Percentiles rank a stretch among this genome's conserved stretches.
Conservation (phyloP, 495 filamentous ascomycete species). For the Hypoxylon lienhwacheense region DNA sequence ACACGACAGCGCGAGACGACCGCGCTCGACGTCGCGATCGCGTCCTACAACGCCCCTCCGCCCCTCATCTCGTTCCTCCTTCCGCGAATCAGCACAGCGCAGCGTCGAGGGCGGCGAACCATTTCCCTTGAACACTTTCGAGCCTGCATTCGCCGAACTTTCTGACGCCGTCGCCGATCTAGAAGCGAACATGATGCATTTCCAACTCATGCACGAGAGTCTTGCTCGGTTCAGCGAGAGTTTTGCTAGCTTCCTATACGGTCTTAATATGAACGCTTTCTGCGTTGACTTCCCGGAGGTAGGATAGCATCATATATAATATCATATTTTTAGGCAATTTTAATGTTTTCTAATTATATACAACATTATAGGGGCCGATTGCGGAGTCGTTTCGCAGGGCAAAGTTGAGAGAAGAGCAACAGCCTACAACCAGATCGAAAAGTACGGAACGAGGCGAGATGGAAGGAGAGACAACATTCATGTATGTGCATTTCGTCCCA, state of each 20-base stretch:
- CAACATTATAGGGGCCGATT: conserved; percentile 46
- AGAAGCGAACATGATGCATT: conserved; percentile 95
- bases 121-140: conserved; percentile 78
- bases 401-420: conserved; percentile 52
- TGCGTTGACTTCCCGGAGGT: conserved; percentile 98
- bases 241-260: conserved; percentile 93
- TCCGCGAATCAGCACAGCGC: conserved; percentile 64
- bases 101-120: conserved; percentile 61
- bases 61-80: conserved; percentile 83
- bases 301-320: too few species aligned
- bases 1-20: conserved; percentile 34
- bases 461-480: conserved; percentile 78
- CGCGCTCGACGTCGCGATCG: conserved; percentile 61
- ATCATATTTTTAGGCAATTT: background rate
- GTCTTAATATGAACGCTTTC: conserved; percentile 98
- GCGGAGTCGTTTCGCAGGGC: conserved; percentile 73
- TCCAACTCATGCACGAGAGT: conserved; percentile 97
- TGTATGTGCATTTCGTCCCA: conserved; percentile 58
- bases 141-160: conserved; percentile 89
- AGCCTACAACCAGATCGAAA: conserved; percentile 28
- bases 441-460: conserved; percentile 39
- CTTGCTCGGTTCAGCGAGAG: conserved; percentile 92
- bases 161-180: conserved; percentile 93
- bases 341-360: conserved; percentile 2
- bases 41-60: conserved; percentile 93